Conservation (phyloP, 805 yeast species). For the Grigorovia humatica region DNA sequence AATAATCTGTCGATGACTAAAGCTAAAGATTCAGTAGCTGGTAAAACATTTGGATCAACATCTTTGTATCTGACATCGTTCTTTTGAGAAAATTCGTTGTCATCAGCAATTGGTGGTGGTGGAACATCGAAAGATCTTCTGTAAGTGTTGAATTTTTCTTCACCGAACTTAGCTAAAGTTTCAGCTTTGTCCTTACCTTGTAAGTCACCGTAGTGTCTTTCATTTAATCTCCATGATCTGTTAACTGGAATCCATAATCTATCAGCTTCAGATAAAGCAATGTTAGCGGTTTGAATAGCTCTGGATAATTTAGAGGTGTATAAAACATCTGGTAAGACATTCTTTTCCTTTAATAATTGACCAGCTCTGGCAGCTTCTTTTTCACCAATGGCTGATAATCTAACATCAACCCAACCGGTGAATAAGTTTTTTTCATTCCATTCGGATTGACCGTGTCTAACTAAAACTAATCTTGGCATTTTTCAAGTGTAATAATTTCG, state of each 20-base stretch:
- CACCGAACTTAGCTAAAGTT: conserved; percentile 77
- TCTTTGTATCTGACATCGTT: conserved; percentile 78
- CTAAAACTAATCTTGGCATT: conserved; percentile 69
- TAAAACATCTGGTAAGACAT: conserved; percentile 73
- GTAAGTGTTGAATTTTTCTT: conserved; percentile 90
- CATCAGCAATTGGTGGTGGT: conserved; percentile 78
- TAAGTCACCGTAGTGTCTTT: conserved; percentile 97
- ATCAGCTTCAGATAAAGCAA: conserved; percentile 83
- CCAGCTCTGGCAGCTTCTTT: conserved; percentile 93
- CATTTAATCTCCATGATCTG: conserved; percentile 97
- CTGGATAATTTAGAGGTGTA: conserved; percentile 87
- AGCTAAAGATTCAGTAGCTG: conserved; percentile 89
- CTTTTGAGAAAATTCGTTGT: conserved; percentile 72
- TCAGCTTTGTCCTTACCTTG: conserved; percentile 98
- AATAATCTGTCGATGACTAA: conserved; percentile 91
- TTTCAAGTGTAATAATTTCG: neutral
- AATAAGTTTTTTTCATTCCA: conserved; percentile 97
- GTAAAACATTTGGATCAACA: conserved; percentile 77
- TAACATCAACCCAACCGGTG: conserved; percentile 98
- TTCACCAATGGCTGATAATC: conserved; percentile 72
- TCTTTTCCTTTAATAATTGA: conserved; percentile 77
- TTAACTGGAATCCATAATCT: conserved; percentile 83
- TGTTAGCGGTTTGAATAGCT: conserved; percentile 95
- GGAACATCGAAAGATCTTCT: conserved; percentile 97
- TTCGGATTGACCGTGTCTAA: conserved; percentile 99